A percentile compares a stretch with the other conserved stretches of the same genome.
Conservation (phyloP, 164 flowering plant species). For the Chimonanthus praecox region DNA sequence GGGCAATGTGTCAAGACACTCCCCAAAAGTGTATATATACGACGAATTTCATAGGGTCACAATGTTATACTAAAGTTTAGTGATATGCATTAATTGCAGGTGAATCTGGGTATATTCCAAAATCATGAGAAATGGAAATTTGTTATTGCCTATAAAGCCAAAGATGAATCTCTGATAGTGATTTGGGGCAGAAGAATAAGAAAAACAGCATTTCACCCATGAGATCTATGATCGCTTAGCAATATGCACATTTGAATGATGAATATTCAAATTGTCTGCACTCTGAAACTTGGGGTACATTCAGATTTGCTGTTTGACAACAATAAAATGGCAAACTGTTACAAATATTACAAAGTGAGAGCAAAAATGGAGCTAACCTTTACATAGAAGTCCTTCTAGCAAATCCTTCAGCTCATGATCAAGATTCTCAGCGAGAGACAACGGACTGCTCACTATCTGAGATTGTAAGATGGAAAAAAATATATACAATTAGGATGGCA, state of each 20-base stretch:
- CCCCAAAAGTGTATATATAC: neutral
- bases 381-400: slow-evolving; percentile 72
- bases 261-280: neutral
- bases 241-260: no score
- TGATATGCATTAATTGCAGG: neutral
- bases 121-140: neutral
- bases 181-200: neutral
- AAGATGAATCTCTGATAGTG: neutral
- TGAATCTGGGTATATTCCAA: neutral
- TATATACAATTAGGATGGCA: neutral
- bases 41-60: neutral
- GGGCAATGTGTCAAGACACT: neutral
- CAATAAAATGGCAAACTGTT: neutral
- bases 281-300: neutral
- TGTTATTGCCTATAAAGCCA: neutral
- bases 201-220: neutral
- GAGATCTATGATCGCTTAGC: no score
- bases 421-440: slow-evolving; percentile 43
- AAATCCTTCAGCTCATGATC: slow-evolving; percentile 51
- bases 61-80: neutral
- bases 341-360: neutral
- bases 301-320: neutral
- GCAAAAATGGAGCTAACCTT: slow-evolving; percentile 38
- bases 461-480: neutral
- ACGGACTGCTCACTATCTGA: slow-evolving; percentile 69